Evolutionary conservation across 192 early-diverging fungal species (phyloP), one percentile per base, ranked within the genome.

Genomic region (Backusella psychrophila): DNA sequence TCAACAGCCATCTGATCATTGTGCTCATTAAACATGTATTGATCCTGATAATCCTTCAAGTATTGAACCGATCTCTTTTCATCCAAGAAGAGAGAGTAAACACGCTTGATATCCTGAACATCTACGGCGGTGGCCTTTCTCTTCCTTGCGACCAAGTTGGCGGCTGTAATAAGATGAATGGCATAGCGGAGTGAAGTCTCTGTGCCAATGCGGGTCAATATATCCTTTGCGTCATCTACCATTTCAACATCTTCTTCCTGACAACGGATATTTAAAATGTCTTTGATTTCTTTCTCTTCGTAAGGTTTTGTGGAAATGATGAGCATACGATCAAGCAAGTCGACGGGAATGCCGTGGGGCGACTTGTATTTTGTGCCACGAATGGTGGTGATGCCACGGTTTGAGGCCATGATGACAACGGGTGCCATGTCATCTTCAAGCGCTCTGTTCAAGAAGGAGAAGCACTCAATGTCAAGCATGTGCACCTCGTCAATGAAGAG

Each of bases 381-480:
- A 76, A 99, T 98, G 72, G 87, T 90, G 14, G 96, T 94, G 78
- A 97, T 93, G 66, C 98, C 98, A 53, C 98, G 90, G 87, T 99
- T 99, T 8, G 98, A 97, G 14, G 98, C 98, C 96, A 99, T 97
- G 73, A 99, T 98, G 34, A 99, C 96, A 19, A 99, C 91, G 8
- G 98, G 98, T 3, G 98, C 96, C 91, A 98, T 89, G 42, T 93
- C 91, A 78, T 97, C 96, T 84, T 99, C 98, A 6, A 99, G 87
- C 6, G 98, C 98, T 26, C 97, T 91, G 81, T 99, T 99, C 67
- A 99, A 80, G 90, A 95, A 99, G 21, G 98, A 98, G 80, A 99
- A 99, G 79, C 97, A 99, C 82, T 99, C 98, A 83, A 99, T 98
- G 68, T 99, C 98, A 41, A 99, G 94, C 94, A 98, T 98, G 82